Percentiles rank a stretch among this genome's conserved stretches.
These are phyloP conservation scores for Blepharisma stoltei DNA, from an alignment of 73 alveolate species.

Conservation along the genomic window DNA sequence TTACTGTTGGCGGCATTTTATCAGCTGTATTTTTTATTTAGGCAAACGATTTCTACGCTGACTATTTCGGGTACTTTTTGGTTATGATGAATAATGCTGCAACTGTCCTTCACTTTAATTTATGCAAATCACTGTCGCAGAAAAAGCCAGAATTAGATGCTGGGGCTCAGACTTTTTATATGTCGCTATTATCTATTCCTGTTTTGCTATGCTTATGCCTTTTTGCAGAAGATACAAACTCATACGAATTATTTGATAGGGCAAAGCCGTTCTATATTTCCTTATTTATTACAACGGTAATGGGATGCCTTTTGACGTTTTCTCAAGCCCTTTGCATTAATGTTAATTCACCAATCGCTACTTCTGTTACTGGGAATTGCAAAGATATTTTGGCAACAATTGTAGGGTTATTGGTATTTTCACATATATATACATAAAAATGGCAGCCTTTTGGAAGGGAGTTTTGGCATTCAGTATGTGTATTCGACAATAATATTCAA, in stretches of 20 bases:
- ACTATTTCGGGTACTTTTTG: background rate
- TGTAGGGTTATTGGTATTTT: background rate
- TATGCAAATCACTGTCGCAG: background rate
- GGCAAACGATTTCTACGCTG: constrained; percentile 21
- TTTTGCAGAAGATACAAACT: background rate
- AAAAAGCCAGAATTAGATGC: constrained; percentile 10
- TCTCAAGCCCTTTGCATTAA: constrained; percentile 5
- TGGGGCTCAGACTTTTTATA: background rate
- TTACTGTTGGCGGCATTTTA: constrained; percentile 7
- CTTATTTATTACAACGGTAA: background rate
- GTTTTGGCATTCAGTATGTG: too few species aligned
- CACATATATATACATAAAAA: too few species aligned
- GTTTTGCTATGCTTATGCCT: background rate
- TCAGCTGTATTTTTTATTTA: constrained; percentile 13
- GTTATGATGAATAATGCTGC: background rate
- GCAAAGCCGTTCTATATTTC: background rate
- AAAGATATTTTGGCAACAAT: constrained; percentile 9
- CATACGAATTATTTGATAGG: constrained; percentile 1
- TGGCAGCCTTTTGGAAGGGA: too few species aligned
- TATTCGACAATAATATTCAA: too few species aligned
- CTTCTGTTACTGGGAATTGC: constrained; percentile 15
- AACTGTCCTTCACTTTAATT: background rate
- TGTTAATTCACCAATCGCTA: constrained; percentile 8
- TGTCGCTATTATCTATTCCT: constrained; percentile 9
- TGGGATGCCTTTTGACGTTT: background rate